A percentile compares a stretch with the other conserved stretches of the same genome.
Evolutionary conservation across 768 basidiomycete species (phyloP).

Genomic region (Podaxis sp.): DNA sequence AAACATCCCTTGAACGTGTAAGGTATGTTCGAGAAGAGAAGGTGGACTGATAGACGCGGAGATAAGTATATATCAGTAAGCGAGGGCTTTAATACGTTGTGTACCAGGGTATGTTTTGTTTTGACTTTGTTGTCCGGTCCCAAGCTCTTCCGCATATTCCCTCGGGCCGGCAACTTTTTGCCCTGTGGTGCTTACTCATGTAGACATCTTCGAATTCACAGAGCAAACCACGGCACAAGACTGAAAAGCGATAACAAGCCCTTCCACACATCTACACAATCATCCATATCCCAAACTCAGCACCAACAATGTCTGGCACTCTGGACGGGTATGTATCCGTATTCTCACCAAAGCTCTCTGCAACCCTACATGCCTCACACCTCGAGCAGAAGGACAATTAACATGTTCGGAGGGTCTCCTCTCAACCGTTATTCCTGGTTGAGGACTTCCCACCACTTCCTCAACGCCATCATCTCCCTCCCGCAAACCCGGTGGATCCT

Average conservation of each 20-base stretch:
- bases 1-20: background rate
- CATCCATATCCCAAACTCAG: background rate
- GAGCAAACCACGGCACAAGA: background rate
- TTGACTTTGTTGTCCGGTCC: background rate
- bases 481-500: slow-evolving; percentile 72
- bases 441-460: slow-evolving; percentile 65
- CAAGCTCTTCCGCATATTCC: too few species aligned
- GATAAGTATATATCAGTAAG: background rate
- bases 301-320: background rate
- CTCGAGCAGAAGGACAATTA: slow-evolving; percentile 22
- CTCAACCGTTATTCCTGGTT: slow-evolving; percentile 83
- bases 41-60: background rate
- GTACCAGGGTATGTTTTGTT: background rate
- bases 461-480: slow-evolving; percentile 62
- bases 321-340: background rate
- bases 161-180: background rate
- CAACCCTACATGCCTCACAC: background rate
- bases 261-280: background rate
- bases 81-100: too few species aligned
- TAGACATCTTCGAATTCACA: background rate
- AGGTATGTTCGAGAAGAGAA: background rate
- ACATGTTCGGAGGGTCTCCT: slow-evolving; percentile 56
- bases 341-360: background rate
- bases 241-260: background rate
- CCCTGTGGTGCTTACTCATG: background rate